A percentile compares a stretch with the other conserved stretches of the same genome.
Evolutionary conservation across 495 filamentous ascomycete genomes (phyloP).

Genomic region (Penicillium egyptiacum): DNA sequence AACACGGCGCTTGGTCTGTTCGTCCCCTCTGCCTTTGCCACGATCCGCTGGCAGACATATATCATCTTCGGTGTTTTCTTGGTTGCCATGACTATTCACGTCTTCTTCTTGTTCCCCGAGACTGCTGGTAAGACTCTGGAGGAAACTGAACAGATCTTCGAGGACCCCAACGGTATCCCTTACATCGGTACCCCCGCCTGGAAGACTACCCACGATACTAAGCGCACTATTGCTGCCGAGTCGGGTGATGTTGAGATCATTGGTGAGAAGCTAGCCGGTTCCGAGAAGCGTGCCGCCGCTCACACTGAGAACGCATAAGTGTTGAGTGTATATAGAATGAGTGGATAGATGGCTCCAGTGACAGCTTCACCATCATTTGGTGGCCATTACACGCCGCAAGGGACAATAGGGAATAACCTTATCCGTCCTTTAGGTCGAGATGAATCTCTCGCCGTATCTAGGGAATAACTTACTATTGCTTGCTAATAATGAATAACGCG

Average conservation of each 20-base stretch:
- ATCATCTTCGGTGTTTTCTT: constrained; percentile 75
- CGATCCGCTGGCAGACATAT: constrained; percentile 71
- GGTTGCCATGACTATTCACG: constrained; percentile 64
- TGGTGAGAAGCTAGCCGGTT: constrained; percentile 23
- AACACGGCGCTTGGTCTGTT: constrained; percentile 79
- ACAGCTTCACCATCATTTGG: too few species aligned
- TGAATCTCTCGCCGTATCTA: too few species aligned
- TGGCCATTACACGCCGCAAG: too few species aligned
- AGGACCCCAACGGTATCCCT: constrained; percentile 57
- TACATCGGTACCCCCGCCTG: constrained; percentile 67
- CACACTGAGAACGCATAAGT: constrained; percentile 19
- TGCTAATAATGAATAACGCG: too few species aligned
- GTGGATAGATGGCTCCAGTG: neutral
- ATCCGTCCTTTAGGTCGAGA: too few species aligned
- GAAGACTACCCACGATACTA: constrained; percentile 52
- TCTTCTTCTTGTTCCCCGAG: constrained; percentile 81
- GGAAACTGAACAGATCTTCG: constrained; percentile 70
- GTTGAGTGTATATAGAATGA: neutral
- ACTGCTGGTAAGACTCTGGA: constrained; percentile 79
- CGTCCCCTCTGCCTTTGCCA: constrained; percentile 66
- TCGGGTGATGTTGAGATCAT: constrained; percentile 28
- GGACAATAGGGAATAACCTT: too few species aligned
- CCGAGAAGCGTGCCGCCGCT: constrained; percentile 20
- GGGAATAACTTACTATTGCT: too few species aligned
- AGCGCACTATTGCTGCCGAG: constrained; percentile 30